These are phyloP conservation scores for Cladosporium halotolerans DNA, from an alignment of 2,329 filamentous ascomycete genomes.

Conservation along the genomic window DNA sequence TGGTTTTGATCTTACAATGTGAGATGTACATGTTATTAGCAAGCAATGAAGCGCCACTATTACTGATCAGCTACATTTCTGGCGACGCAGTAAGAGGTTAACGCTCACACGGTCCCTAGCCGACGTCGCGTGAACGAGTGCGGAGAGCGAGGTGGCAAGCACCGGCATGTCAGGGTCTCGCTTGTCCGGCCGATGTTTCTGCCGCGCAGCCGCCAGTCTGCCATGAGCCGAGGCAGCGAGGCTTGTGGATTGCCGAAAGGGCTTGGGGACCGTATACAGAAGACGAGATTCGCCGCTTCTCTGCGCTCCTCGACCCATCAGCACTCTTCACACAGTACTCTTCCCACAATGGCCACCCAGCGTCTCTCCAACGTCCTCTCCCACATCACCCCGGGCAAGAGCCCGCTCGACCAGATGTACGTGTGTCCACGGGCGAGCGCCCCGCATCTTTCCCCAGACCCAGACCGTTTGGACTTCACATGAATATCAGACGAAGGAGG, in stretches of 20 bases:
- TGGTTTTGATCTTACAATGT: too few species aligned
- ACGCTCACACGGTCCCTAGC: too few species aligned
- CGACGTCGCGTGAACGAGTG: too few species aligned
- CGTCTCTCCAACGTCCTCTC: slow-evolving; percentile 81
- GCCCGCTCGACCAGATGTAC: slow-evolving; percentile 71
- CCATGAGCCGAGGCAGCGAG: slow-evolving; percentile 2
- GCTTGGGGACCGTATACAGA: neutral
- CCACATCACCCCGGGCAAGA: slow-evolving; percentile 67
- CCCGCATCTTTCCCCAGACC: slow-evolving; percentile 49
- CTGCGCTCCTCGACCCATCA: too few species aligned
- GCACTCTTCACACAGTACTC: slow-evolving; percentile 3
- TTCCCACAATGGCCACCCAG: slow-evolving; percentile 66
- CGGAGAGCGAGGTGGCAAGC: too few species aligned
- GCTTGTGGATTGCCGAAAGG: slow-evolving; percentile 4
- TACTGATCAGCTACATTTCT: too few species aligned
- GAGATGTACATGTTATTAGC: too few species aligned
- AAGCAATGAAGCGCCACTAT: too few species aligned
- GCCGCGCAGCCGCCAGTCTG: neutral
- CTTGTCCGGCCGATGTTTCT: too few species aligned
- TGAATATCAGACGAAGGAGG: neutral
- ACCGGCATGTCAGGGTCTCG: too few species aligned
- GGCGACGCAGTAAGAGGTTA: too few species aligned
- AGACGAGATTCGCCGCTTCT: too few species aligned
- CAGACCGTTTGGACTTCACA: slow-evolving; percentile 38
- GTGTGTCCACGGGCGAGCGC: slow-evolving; percentile 59